Base-by-base conservation (phyloP, 495 filamentous ascomycete genomes). In the Entonaema liquescens region DNA sequence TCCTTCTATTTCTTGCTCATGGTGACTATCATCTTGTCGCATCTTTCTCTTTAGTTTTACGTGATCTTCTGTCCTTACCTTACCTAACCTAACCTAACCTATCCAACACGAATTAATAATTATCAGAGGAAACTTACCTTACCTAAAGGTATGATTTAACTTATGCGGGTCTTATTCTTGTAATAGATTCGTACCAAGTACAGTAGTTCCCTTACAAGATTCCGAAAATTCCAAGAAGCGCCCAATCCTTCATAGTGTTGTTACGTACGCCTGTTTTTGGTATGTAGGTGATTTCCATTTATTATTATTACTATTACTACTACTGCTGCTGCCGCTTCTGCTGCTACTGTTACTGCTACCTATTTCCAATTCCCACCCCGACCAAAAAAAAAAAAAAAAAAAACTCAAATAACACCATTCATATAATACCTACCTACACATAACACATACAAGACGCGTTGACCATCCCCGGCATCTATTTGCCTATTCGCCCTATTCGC, bases 391-490 rank as follows among this genome's bases (percentile, higher is more conserved):
- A n/a, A n/a, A n/a, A n/a, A n/a, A n/a, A n/a, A n/a, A n/a, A n/a
- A n/a, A n/a, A n/a, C n/a, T n/a, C n/a, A n/a, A n/a, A n/a, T n/a
- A n/a, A n/a, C n/a, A n/a, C n/a, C n/a, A n/a, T n/a, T n/a, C n/a
- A 65, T 38, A 55, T 31, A 52, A 52, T 31, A 33, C 31, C 31
- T 7, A 33, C 31, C 5, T 33, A 33, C 2, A 66, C 49, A 53
- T 49, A 65, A 36, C 12, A 63, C 52, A 70, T 29, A 58, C 31
- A 63, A 72, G 63, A 67, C 69, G 69, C 69, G 63, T 72, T 72
- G 64, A 60, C 69, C 59, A 72, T 67, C 53, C 54, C 57, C 36
- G 42, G 59, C 54, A 65, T 9, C 31, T 33, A 33, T 33, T 33
- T 33, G 11, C 59, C 62, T 60, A 44, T 70, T n/a, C n/a, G n/a